These are phyloP conservation scores for Diplogelasinospora grovesii DNA, from an alignment of 495 filamentous ascomycete species.

Conservation along the genomic window DNA sequence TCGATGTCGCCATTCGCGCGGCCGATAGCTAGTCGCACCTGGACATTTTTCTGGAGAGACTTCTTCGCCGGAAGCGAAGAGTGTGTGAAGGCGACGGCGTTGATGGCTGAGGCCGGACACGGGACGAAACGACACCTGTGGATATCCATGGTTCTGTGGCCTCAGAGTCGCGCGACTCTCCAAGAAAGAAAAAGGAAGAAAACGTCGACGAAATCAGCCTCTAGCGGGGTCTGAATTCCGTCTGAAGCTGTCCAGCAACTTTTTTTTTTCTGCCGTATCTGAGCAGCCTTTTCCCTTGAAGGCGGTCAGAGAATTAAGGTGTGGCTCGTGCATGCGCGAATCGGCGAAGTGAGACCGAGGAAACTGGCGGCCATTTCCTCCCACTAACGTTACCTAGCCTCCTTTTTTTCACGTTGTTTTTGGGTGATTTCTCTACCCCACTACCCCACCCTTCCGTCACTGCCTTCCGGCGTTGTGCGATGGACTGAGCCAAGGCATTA, in stretches of 20 bases:
- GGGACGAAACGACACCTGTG: constrained; percentile 95
- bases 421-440: not conserved
- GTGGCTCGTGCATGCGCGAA: constrained; percentile 21
- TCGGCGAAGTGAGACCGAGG: too few species aligned
- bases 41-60: constrained; percentile 34
- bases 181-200: too few species aligned
- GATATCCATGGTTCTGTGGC: constrained; percentile 66
- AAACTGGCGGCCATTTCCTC: too few species aligned
- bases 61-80: constrained; percentile 56
- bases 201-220: not conserved
- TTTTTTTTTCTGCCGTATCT: constrained; percentile 32
- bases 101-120: constrained; percentile 90
- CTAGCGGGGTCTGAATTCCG: constrained; percentile 4
- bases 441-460: not conserved
- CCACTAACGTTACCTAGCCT: too few species aligned
- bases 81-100: constrained; percentile 89
- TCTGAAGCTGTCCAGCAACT: constrained; percentile 16
- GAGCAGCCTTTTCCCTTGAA: constrained; percentile 14
- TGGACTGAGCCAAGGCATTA: too few species aligned
- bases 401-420: too few species aligned
- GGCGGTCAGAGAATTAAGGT: constrained; percentile 21
- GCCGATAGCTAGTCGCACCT: constrained; percentile 76
- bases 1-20: constrained; percentile 95
- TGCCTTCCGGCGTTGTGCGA: too few species aligned
- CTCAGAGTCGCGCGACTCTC: constrained; percentile 8